Evolutionary conservation across 1,284 basidiomycete genomes (phyloP).

Genomic region (Puccinia hordei): DNA sequence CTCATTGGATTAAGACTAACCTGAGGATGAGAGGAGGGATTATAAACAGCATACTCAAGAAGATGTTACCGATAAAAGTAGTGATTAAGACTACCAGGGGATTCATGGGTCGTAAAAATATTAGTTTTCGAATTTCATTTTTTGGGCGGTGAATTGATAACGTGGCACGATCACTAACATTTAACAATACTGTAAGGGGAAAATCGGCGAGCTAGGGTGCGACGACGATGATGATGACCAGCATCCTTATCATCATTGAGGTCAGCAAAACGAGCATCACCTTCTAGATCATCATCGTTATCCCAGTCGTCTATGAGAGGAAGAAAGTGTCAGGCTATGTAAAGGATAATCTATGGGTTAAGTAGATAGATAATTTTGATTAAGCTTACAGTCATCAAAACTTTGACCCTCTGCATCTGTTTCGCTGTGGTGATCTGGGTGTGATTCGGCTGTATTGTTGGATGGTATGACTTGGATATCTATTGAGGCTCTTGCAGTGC

Average conservation of each 20-base stretch:
- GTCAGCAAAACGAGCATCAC: constrained; percentile 39
- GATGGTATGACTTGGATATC: constrained; percentile 26
- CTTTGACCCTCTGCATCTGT: constrained; percentile 34
- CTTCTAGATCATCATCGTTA: constrained; percentile 50
- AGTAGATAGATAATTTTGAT: not conserved
- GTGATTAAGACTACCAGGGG: constrained; percentile 11
- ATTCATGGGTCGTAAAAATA: not conserved
- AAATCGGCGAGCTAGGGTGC: constrained; percentile 40
- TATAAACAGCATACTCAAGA: constrained; percentile 20
- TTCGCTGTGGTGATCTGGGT: constrained; percentile 26
- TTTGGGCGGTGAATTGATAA: too few relatives aligned
- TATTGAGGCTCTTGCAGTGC: not conserved
- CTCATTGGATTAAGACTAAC: constrained; percentile 16
- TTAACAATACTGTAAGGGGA: constrained; percentile 48
- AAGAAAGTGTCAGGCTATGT: not conserved
- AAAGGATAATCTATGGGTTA: not conserved
- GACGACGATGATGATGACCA: constrained; percentile 34
- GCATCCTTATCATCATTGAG: constrained; percentile 17
- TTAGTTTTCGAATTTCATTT: not conserved
- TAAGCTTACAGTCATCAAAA: constrained; percentile 47
- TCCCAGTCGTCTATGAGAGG: constrained; percentile 43
- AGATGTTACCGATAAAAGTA: constrained; percentile 45
- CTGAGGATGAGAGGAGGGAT: constrained; percentile 37
- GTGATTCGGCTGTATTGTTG: not conserved
- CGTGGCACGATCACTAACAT: constrained; percentile 34